Evolutionary conservation across 1,139 yeast species (phyloP).

Genomic region (Candida sanyaensis): DNA sequence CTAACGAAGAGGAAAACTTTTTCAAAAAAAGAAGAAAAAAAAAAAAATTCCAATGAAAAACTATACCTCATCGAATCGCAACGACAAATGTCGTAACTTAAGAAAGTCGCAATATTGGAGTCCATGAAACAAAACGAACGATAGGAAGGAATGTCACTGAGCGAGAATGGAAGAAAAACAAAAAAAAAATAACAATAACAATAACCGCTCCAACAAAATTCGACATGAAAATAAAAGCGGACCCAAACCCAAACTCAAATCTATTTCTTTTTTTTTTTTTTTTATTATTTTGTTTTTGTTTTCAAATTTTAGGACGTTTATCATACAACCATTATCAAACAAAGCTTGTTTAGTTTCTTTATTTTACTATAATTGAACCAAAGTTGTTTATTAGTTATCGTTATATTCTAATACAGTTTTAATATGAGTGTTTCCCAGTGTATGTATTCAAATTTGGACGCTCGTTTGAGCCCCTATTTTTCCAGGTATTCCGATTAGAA

Average conservation of each 20-base stretch:
- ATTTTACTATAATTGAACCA: neutral
- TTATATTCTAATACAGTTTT: neutral
- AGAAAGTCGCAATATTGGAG: neutral
- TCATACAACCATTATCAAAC: neutral
- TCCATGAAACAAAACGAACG: neutral
- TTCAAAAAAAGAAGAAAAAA: constrained; percentile 11
- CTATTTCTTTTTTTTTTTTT: too few species aligned
- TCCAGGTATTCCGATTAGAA: constrained; percentile 5
- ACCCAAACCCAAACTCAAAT: neutral
- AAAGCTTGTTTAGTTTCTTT: neutral
- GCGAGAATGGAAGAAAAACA: neutral
- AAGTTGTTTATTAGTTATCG: neutral
- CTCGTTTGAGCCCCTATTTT: neutral
- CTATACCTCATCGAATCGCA: neutral
- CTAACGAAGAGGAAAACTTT: constrained; percentile 16
- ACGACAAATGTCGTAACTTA: neutral
- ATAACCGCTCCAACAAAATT: neutral
- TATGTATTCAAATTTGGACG: constrained; percentile 17
- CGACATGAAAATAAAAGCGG: neutral
- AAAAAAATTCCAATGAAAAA: neutral
- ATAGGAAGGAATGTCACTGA: neutral
- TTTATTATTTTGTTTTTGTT: too few species aligned
- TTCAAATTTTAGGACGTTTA: neutral
- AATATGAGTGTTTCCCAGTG: constrained; percentile 30
- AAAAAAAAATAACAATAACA: neutral